A percentile compares a stretch with the other conserved stretches of the same genome.
Evolutionary conservation across 1,139 yeast genomes (phyloP).

Genomic region (Eremothecium sinecaudum): DNA sequence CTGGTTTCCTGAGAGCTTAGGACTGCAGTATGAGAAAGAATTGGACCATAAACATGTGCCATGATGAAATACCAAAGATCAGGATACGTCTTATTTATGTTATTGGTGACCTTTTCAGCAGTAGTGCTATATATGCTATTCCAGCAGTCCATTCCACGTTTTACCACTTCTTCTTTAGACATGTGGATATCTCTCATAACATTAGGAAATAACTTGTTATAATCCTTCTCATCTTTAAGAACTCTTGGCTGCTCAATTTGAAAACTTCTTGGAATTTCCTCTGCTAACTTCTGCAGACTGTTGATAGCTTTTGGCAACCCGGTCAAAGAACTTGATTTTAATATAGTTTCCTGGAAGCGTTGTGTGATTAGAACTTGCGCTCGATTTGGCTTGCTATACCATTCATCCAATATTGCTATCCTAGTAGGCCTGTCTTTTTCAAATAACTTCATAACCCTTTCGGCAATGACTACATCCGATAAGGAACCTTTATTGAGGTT

Average conservation of each 20-base stretch:
- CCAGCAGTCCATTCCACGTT: constrained; percentile 64
- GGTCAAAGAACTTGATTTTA: constrained; percentile 67
- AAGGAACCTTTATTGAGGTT: constrained; percentile 28
- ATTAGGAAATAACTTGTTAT: constrained; percentile 4
- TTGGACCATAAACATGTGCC: constrained; percentile 67
- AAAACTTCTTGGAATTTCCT: constrained; percentile 50
- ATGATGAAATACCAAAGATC: constrained; percentile 71
- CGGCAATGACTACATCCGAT: constrained; percentile 17
- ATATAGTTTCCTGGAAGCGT: constrained; percentile 62
- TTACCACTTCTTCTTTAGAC: constrained; percentile 23
- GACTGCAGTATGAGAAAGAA: constrained; percentile 59
- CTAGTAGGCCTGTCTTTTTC: constrained; percentile 8
- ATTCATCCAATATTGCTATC: constrained; percentile 13
- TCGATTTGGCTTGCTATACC: constrained; percentile 18
- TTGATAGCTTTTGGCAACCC: constrained; percentile 85
- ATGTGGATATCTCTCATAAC: constrained; percentile 4
- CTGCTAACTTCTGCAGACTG: constrained; percentile 55
- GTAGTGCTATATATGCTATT: constrained; percentile 67
- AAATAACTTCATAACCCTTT: constrained; percentile 16
- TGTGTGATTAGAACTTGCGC: constrained; percentile 36
- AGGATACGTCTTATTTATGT: constrained; percentile 68
- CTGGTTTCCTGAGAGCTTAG: constrained; percentile 65
- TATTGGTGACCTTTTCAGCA: constrained; percentile 54
- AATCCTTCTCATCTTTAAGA: constrained; percentile 5
- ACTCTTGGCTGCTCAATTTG: constrained; percentile 18